Evolutionary conservation across 129 eudicot species (phyloP), one percentile per base, ranked within the genome.

Genomic region (Escallonia rubra): DNA sequence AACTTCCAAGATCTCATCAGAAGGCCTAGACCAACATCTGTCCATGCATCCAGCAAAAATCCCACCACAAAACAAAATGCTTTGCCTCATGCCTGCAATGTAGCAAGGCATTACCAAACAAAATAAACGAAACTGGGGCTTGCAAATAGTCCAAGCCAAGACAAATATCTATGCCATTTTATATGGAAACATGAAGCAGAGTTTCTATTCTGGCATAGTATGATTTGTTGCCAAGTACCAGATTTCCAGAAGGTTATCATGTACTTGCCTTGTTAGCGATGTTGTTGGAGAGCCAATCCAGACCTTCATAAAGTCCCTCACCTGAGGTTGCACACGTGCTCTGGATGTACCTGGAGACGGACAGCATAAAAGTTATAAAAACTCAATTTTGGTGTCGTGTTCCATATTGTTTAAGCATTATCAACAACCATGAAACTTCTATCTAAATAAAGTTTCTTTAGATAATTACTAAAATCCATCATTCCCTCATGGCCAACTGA

Each of bases 281-380:
- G 79, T 81, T 81, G 79, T 64, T 77, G 73, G 79, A 76, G 64
- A 81, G 77, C 82, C 82, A 76, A 76, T 69, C 86, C 50, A 81
- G 76, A 11, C 85, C 81, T 68, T 81, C 81, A 52, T 68, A 76
- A 67, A 72, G 75, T 2, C 84, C 84, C 65, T 74, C 83, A 43
- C 83, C 76, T 49, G 81, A 81, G 47, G 85, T 72, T 50, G 79
- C 82, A 49, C 76, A 68, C 34, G 81, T 81, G 79, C 86, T 76
- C 82, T 73, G 76, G 6, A 77, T 76, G 76, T 77, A 81, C 82
- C 82, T 81, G 82, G 66, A 68, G 58, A 76, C 39, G 45, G 59
- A 38, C 38, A 56, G 63, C 50, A 61, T 50, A 55, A 57, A 7
- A 23, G 47, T 56, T 65, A 41, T 2, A 50, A 50, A 50, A 4